Conservation (phyloP, 768 basidiomycete species). For the Tylopilus subfusipes region DNA sequence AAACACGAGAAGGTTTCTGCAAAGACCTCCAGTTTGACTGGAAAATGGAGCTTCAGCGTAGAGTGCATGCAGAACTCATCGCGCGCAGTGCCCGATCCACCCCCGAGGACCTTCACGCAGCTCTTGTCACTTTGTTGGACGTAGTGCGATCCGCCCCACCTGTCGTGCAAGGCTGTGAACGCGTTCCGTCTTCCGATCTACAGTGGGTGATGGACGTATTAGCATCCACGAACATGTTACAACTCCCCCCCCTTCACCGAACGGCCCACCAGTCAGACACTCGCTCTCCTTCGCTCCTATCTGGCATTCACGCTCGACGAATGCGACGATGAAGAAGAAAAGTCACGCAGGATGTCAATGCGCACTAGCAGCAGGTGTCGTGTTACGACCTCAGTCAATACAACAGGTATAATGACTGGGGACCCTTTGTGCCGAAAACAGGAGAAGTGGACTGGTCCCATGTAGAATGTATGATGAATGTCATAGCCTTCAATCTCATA, state of each 20-base stretch:
- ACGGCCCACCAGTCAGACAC: slow-evolving; percentile 28
- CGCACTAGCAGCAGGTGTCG: slow-evolving; percentile 51
- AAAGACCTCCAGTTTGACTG: slow-evolving; percentile 28
- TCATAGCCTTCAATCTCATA: slow-evolving; percentile 49
- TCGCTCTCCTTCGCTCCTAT: slow-evolving; percentile 47
- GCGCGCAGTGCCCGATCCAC: slow-evolving; percentile 17
- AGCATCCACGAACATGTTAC: slow-evolving; percentile 37
- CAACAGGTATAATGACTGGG: slow-evolving; percentile 47
- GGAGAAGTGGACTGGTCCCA: slow-evolving; percentile 60
- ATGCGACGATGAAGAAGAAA: slow-evolving; percentile 21
- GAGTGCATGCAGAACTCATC: slow-evolving; percentile 41
- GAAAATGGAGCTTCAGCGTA: slow-evolving; percentile 37
- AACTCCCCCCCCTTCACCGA: slow-evolving; percentile 5
- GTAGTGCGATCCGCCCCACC: slow-evolving; percentile 38
- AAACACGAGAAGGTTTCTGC: slow-evolving; percentile 17
- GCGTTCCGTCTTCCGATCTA: slow-evolving; percentile 38
- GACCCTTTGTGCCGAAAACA: slow-evolving; percentile 45
- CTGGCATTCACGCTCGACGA: slow-evolving; percentile 43
- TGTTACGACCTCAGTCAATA: slow-evolving; percentile 70
- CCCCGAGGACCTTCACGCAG: slow-evolving; percentile 28
- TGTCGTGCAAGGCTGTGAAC: slow-evolving; percentile 19
- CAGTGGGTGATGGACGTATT: slow-evolving; percentile 46
- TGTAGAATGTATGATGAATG: slow-evolving; percentile 54
- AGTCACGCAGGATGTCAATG: slow-evolving; percentile 26
- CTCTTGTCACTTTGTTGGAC: slow-evolving; percentile 41